Conservation (phyloP, 768 basidiomycete species). For the Boletus pseudo-olivaceus region DNA sequence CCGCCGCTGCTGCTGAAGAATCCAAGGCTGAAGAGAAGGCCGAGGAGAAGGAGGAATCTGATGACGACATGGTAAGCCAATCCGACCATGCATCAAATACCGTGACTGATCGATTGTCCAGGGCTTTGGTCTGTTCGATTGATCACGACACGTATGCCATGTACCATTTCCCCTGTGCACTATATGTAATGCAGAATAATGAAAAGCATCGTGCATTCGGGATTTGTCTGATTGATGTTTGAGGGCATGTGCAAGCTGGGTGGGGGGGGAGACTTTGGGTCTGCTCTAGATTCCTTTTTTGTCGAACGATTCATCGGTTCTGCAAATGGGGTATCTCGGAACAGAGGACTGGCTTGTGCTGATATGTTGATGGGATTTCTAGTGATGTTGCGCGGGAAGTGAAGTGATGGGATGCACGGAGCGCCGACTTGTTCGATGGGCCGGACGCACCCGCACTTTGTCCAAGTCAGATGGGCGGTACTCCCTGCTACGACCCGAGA, state of each 20-base stretch:
- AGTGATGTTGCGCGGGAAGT: not conserved
- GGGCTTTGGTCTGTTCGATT: conserved; percentile 97
- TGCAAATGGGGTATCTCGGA: conserved; percentile 14
- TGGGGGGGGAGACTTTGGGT: not conserved
- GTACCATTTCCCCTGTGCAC: conserved; percentile 13
- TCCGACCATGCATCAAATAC: not conserved
- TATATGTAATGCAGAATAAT: conserved; percentile 23
- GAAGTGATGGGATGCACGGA: not conserved
- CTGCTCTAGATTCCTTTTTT: not conserved
- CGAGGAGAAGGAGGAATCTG: conserved; percentile 82
- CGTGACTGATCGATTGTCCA: conserved; percentile 26
- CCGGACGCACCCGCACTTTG: not conserved
- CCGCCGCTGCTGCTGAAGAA: conserved; percentile 57
- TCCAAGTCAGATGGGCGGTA: not conserved
- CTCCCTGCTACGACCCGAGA: not conserved
- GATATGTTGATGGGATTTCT: not conserved
- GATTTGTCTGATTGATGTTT: conserved; percentile 2
- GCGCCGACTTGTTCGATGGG: not conserved
- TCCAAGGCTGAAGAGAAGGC: conserved; percentile 68
- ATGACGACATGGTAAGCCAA: conserved; percentile 78
- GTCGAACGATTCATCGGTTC: not conserved
- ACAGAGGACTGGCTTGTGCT: not conserved
- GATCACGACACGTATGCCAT: conserved; percentile 19
- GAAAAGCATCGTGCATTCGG: conserved; percentile 10
- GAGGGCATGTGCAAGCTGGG: not conserved